Percentiles rank a stretch among this genome's conserved stretches.
Conservation (phyloP, 257 asterid genomes). For the Nicotiana noctiflora region DNA sequence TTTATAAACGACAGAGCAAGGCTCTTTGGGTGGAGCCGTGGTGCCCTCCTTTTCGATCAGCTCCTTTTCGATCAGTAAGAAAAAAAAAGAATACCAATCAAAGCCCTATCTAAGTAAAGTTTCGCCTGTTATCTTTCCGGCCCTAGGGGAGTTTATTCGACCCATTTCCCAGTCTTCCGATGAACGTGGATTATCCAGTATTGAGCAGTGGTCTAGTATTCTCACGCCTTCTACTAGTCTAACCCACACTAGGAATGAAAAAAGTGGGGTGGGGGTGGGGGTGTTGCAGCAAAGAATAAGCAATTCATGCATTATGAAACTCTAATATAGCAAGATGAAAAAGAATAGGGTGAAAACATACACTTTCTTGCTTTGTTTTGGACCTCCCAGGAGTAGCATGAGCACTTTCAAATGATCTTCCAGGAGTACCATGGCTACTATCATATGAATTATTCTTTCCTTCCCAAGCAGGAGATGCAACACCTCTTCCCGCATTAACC, state of each 20-base stretch:
- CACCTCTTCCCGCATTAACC: conserved; percentile 26
- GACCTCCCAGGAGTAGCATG: conserved; percentile 6
- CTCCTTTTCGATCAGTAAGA: too few species aligned
- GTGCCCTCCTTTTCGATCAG: too few species aligned
- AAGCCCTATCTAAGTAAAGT: too few species aligned
- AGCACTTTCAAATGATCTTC: conserved; percentile 22
- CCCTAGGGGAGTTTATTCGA: too few species aligned
- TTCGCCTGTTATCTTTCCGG: too few species aligned
- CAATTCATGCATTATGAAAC: background rate
- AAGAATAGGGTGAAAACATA: conserved; percentile 19
- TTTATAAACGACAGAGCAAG: background rate
- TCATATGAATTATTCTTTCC: conserved; percentile 40
- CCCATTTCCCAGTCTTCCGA: too few species aligned
- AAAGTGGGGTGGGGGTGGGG: background rate
- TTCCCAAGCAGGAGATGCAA: conserved; percentile 60
- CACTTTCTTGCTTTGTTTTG: conserved; percentile 46
- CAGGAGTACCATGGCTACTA: conserved; percentile 44
- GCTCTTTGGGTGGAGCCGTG: background rate
- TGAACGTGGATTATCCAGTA: too few species aligned
- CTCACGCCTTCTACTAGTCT: too few species aligned
- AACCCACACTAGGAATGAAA: too few species aligned
- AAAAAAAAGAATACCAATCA: too few species aligned
- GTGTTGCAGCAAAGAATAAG: background rate
- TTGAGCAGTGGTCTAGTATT: too few species aligned
- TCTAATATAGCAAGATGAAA: background rate